Conservation (phyloP, 2,329 filamentous ascomycete genomes). For the Achaetomium macrosporum region DNA sequence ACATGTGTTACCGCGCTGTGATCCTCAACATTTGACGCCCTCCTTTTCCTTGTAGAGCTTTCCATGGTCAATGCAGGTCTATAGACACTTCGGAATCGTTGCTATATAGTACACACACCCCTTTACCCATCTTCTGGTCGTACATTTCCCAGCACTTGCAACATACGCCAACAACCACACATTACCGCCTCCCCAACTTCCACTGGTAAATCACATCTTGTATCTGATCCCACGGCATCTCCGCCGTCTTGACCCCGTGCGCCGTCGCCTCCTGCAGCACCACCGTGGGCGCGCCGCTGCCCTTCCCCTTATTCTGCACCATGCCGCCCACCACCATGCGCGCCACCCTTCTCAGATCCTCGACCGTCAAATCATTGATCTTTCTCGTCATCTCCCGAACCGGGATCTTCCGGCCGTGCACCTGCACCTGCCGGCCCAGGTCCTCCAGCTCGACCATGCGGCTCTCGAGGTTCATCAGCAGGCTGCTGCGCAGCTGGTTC, state of each 20-base stretch:
- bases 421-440: constrained; percentile 87
- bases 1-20: too few species aligned
- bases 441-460: constrained; percentile 98
- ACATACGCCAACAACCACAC: not conserved
- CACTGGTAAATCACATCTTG: constrained; percentile 79
- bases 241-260: constrained; percentile 62
- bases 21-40: too few species aligned
- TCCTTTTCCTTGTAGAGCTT: too few species aligned
- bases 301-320: constrained; percentile 67
- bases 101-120: not conserved
- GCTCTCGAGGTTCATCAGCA: constrained; percentile 96
- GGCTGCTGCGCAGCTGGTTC: constrained; percentile 84
- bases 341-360: constrained; percentile 78
- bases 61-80: not conserved
- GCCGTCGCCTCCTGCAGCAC: constrained; percentile 88
- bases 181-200: constrained; percentile 62
- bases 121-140: not conserved
- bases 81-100: not conserved
- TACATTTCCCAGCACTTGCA: not conserved
- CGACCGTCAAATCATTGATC: constrained; percentile 75
- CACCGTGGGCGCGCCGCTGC: constrained; percentile 86
- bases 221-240: constrained; percentile 80
- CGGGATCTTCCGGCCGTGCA: constrained; percentile 88
- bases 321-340: constrained; percentile 68
- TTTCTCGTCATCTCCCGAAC: constrained; percentile 87